Base-by-base conservation (phyloP, 2,329 filamentous ascomycete species). In the Alternaria incomplexa region DNA sequence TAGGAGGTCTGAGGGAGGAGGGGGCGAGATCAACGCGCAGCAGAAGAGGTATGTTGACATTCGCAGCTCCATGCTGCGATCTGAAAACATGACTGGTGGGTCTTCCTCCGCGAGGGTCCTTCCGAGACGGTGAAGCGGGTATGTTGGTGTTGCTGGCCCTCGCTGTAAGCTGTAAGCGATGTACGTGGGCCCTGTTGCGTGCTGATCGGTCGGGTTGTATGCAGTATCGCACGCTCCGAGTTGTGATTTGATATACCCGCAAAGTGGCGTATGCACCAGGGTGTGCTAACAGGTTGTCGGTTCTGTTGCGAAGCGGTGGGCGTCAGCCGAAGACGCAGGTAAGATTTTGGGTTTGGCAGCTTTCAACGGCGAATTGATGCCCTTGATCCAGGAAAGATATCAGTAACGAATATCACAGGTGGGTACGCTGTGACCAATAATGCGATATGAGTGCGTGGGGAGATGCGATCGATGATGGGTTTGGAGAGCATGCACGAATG, bases 31-130 rank as follows among this genome's bases (percentile, higher is more conserved):
- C 40, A 79, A 68, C 12, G 76, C 71, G 47, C 62, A 23, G 67
- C 76, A 78, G 62, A 80, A 80, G 8, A 63, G 55, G 52, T 75
- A 67, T 10, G 73, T 66, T 50, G 63, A 63, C 26, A 58, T 65
- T 40, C 76, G 73, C 12, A 80, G 69, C 5, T 62, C 57, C 25
- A 60, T 55, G 48, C 55, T 70, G 25, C 64, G 67, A 30, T 47
- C 56, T 48, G 66, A 62, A 30, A 57, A 53, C 67, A 72, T 71
- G 55, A 40, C 30, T 51, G 28, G 45, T 26, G 54, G 25, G 22
- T 56, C 10, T 48, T 51, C 56, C 26, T 55, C 26, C 23, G 48
- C 22, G 28, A 53, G 15, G 43, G 20, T 36, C 30, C 48, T 40
- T 52, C 28, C 25, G 26, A 26, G 59, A 47, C 55, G 26, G 57